Evolutionary conservation across 148 eudicot genomes (phyloP).

Genomic region (Dianthus caryophyllus): DNA sequence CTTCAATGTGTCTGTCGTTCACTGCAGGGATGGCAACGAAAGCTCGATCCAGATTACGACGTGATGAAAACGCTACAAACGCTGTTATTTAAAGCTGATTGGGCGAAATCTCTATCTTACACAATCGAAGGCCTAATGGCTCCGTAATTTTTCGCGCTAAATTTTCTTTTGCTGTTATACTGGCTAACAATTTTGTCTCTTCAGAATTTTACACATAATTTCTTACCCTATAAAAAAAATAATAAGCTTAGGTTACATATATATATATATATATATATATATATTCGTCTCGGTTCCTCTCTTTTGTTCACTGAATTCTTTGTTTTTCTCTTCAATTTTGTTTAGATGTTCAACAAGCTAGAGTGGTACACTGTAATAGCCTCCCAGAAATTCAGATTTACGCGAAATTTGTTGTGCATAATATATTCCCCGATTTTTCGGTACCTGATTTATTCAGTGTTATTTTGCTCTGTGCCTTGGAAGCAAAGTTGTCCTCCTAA

Average conservation of each 20-base stretch:
- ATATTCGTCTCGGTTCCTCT: not conserved
- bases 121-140: slow-evolving; percentile 98
- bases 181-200: slow-evolving; percentile 17
- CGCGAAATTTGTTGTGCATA: slow-evolving; percentile 14
- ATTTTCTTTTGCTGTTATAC: slow-evolving; percentile 11
- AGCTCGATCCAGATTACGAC: slow-evolving; percentile 91
- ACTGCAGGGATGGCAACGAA: slow-evolving; percentile 94
- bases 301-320: not conserved
- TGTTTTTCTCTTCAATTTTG: not conserved
- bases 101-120: slow-evolving; percentile 90
- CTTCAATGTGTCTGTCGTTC: not conserved
- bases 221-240: not conserved
- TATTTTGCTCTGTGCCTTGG: too few species aligned
- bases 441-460: not conserved
- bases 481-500: too few species aligned
- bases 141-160: slow-evolving; percentile 38
- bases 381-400: slow-evolving; percentile 9
- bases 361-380: slow-evolving; percentile 16
- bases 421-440: slow-evolving; percentile 10
- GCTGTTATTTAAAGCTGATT: slow-evolving; percentile 73
- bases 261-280: too few species aligned
- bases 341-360: slow-evolving; percentile 6
- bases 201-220: slow-evolving; percentile 11
- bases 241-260: slow-evolving; percentile 14
- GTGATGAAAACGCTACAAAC: slow-evolving; percentile 85